These are phyloP conservation scores for Alternaria sp. DNA, from an alignment of 2,329 filamentous ascomycete species.

Conservation along the genomic window DNA sequence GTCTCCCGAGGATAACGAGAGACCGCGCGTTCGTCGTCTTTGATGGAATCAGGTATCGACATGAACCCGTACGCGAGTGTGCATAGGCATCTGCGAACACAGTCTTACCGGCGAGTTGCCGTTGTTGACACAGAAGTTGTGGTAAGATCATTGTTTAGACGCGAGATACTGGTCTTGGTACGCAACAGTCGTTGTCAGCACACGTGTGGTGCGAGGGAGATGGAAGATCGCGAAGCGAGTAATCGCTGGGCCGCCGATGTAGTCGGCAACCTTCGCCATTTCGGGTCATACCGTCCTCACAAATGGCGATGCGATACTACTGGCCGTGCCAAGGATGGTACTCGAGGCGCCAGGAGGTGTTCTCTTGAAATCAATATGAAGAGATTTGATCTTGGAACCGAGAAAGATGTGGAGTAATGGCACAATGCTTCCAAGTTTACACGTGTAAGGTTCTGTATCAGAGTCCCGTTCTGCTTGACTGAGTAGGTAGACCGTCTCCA, in stretches of 20 bases:
- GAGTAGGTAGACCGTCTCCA: accelerated
- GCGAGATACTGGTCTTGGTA: background rate
- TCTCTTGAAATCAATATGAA: background rate
- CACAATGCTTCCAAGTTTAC: background rate
- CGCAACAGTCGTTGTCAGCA: background rate
- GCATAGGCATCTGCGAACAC: constrained; percentile 16
- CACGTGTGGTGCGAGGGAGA: background rate
- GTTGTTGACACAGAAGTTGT: background rate
- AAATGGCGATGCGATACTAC: background rate
- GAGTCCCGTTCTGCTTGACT: background rate
- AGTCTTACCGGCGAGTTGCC: background rate
- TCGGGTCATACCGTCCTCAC: background rate
- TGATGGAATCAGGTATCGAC: constrained; percentile 48
- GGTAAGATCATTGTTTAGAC: background rate
- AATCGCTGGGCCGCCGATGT: background rate
- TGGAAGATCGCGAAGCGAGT: background rate
- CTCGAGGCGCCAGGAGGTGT: background rate
- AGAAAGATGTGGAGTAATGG: background rate
- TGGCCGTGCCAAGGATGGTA: background rate
- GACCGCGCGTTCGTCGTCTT: constrained; percentile 53
- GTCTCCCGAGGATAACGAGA: constrained; percentile 55
- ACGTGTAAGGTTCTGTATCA: background rate
- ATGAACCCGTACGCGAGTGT: constrained; percentile 27
- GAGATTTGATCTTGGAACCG: background rate
- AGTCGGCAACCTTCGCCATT: background rate